Evolutionary conservation across 148 eudicot genomes (phyloP).

Genomic region (Oxyria digyna): DNA sequence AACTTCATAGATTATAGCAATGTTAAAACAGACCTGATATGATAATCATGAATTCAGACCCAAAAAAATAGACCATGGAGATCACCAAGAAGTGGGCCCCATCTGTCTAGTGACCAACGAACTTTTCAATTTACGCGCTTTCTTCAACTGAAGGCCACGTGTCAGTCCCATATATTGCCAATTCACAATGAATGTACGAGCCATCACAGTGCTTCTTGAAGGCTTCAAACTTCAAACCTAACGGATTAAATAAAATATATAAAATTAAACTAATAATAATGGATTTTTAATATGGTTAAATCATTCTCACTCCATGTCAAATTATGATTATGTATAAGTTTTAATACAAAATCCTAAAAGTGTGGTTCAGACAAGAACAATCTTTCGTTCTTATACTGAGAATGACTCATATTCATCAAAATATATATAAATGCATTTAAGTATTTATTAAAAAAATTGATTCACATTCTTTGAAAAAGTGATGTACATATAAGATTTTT

Average conservation of each 20-base stretch:
- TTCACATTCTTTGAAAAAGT: too few relatives aligned
- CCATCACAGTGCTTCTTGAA: not conserved
- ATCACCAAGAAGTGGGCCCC: not conserved
- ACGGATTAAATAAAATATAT: not conserved
- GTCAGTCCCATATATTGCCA: not conserved
- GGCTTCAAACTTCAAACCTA: not conserved
- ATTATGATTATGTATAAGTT: not conserved
- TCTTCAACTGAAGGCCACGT: not conserved
- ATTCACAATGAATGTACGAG: not conserved
- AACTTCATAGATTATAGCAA: not conserved
- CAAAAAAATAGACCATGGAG: not conserved
- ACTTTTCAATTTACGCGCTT: not conserved
- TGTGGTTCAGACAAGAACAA: too few relatives aligned
- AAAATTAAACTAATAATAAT: not conserved
- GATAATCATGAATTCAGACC: not conserved
- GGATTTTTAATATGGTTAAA: not conserved
- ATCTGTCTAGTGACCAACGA: not conserved
- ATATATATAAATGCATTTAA: too few relatives aligned
- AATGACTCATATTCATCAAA: too few relatives aligned
- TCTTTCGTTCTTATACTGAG: too few relatives aligned
- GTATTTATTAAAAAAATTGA: too few relatives aligned
- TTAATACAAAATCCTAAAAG: too few relatives aligned
- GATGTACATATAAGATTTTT: too few relatives aligned
- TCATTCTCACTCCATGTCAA: not conserved
- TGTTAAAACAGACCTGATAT: not conserved